phyloP scores from a whole-genome alignment of 768 basidiomycete genomes.

The Psilocybe sp. region DNA sequence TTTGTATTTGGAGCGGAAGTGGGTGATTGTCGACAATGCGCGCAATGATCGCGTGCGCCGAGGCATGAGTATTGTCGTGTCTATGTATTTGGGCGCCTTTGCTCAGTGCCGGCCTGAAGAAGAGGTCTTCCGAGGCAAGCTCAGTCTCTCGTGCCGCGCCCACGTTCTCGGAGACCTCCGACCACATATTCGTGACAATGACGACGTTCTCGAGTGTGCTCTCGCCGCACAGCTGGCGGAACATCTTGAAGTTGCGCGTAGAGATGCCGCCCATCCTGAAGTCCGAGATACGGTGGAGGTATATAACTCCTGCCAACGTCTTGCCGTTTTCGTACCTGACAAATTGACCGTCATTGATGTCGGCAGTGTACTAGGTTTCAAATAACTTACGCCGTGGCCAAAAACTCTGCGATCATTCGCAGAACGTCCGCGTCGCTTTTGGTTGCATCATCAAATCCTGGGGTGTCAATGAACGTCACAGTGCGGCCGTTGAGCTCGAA shows the following conservation, averaged over 20 bases:
- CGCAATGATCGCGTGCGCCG: slow-evolving; percentile 38
- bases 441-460: slow-evolving; percentile 55
- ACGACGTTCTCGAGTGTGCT: slow-evolving; percentile 45
- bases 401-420: slow-evolving; percentile 40
- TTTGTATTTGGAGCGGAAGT: slow-evolving; percentile 47
- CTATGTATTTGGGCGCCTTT: slow-evolving; percentile 43
- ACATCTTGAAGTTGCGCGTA: slow-evolving; percentile 46
- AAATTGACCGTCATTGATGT: background rate
- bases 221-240: slow-evolving; percentile 50
- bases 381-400: slow-evolving; percentile 27
- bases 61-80: slow-evolving; percentile 33
- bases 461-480: slow-evolving; percentile 53
- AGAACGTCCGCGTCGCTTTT: slow-evolving; percentile 45
- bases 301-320: slow-evolving; percentile 47
- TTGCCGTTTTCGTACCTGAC: slow-evolving; percentile 28
- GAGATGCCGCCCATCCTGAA: slow-evolving; percentile 47
- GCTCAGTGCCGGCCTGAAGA: slow-evolving; percentile 49
- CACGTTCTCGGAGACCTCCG: slow-evolving; percentile 31
- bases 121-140: slow-evolving; percentile 34
- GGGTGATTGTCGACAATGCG: slow-evolving; percentile 38
- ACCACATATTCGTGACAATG: slow-evolving; percentile 55
- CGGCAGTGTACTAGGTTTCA: background rate
- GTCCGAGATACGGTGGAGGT: slow-evolving; percentile 52
- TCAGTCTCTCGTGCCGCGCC: slow-evolving; percentile 42
- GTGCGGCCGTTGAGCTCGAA: slow-evolving; percentile 38